Conservation (phyloP, 1,284 basidiomycete genomes). For the Coniophora puteana region DNA sequence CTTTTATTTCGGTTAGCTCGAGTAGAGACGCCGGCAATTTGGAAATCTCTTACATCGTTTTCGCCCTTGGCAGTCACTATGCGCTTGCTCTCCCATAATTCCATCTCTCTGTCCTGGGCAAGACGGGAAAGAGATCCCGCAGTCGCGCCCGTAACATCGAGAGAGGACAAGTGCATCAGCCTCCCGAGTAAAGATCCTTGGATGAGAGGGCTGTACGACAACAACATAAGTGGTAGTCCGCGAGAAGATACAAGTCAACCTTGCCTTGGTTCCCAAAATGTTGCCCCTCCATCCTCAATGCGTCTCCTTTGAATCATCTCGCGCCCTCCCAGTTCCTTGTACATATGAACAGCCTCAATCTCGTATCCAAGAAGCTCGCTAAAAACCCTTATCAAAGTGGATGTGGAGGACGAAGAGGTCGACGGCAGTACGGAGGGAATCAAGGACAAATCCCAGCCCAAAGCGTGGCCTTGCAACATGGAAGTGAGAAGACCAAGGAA, state of each 20-base stretch:
- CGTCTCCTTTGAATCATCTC: conserved; percentile 59
- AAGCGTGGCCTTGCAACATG: conserved; percentile 46
- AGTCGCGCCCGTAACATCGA: conserved; percentile 61
- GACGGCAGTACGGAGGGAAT: conserved; percentile 44
- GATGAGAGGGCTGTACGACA: conserved; percentile 41
- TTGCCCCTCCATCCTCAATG: conserved; percentile 52
- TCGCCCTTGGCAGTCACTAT: conserved; percentile 45
- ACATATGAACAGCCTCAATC: conserved; percentile 55
- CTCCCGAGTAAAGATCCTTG: conserved; percentile 54
- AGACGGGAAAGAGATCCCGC: conserved; percentile 57
- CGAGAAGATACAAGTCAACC: conserved; percentile 4
- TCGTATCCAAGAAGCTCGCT: conserved; percentile 56
- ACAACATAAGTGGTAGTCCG: neutral
- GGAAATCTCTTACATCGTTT: conserved; percentile 37
- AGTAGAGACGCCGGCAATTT: too few relatives aligned
- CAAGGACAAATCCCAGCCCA: conserved; percentile 53
- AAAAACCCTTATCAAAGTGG: conserved; percentile 45
- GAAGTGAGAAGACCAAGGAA: conserved; percentile 45
- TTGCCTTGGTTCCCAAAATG: conserved; percentile 61
- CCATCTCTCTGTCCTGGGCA: conserved; percentile 56
- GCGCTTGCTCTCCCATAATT: conserved; percentile 59
- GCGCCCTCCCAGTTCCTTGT: conserved; percentile 64
- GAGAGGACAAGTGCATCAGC: conserved; percentile 54
- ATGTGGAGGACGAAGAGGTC: conserved; percentile 48
- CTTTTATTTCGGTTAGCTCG: too few relatives aligned